Base-by-base conservation (phyloP, 2,329 filamentous ascomycete genomes). In the Calcarisporium arbuscula region DNA sequence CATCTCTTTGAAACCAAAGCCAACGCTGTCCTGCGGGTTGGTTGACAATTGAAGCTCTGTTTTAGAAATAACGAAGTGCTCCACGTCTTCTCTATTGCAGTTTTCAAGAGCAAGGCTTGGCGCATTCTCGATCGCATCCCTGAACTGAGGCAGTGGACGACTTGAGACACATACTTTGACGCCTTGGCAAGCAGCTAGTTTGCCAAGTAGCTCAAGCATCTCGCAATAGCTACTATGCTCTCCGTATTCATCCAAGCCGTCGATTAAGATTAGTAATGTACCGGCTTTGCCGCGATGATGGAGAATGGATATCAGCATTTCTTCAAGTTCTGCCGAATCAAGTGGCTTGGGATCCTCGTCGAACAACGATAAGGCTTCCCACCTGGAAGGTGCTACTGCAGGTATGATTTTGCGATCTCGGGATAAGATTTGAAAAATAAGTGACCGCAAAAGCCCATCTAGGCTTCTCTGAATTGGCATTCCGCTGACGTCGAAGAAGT, bases 241-340 rank as follows among this genome's bases (percentile, higher is more conserved):
- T n/a, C n/a, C n/a, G n/a, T n/a, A n/a, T 18, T 50, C 44, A 17
- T 50, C 42, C 0, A 49, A 25, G 0, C 43, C 45, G 30, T 47
- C 46, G 2, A 49, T 38, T 15, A 49, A 46, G 16, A 49, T 25
- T 5, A 34, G 19, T 4, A 30, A 18, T 30, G 11, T 11, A 11
- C 12, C 8, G 6, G 28, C 4, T 5, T 21, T 5, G 7, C 15
- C 12, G 11, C 40, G 17, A 0, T 28, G 11, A 8, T 28, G 20
- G 4, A 36, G 17, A n/a, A n/a, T n/a, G n/a, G n/a, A n/a, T n/a
- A n/a, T n/a, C n/a, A n/a, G n/a, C n/a, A n/a, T n/a, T n/a, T n/a
- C n/a, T n/a, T n/a, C n/a, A 6, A 47, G 33, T 3, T 41, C 31
- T 3, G 30, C 12, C 4, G 23, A 8, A 3, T 19, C 34, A 39